Percentiles rank a stretch among this genome's conserved stretches.
Evolutionary conservation across 108 stramenopile genomes (phyloP).

Genomic region (Pelagomonas calceolata): DNA sequence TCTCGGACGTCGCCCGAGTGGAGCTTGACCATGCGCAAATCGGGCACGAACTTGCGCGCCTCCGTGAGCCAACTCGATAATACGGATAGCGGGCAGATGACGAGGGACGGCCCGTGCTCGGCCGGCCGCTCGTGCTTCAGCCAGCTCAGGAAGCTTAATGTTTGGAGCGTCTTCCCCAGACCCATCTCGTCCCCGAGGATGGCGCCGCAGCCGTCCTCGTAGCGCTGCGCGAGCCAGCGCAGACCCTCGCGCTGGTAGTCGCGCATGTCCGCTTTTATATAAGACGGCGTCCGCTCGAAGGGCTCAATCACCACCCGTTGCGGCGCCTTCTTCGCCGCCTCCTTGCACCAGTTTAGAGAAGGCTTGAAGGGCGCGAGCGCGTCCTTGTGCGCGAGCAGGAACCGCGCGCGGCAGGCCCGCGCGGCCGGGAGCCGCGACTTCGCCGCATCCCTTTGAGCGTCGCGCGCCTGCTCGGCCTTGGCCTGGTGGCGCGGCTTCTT

Average conservation of each 20-base stretch:
- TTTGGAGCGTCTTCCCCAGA: constrained; percentile 84
- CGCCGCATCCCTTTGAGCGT: too few species aligned
- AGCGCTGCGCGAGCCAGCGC: constrained; percentile 52
- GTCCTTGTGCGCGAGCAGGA: neutral
- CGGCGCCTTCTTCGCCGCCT: neutral
- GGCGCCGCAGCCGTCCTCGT: constrained; percentile 45
- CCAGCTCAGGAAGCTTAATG: constrained; percentile 66
- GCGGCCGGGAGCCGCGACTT: neutral
- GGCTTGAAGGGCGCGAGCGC: neutral
- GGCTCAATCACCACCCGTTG: neutral
- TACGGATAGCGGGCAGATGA: constrained; percentile 74
- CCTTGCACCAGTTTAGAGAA: neutral
- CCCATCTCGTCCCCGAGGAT: constrained; percentile 87
- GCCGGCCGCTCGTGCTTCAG: constrained; percentile 45
- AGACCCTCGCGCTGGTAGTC: constrained; percentile 92
- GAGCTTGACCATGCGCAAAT: constrained; percentile 54
- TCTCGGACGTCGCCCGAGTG: constrained; percentile 47
- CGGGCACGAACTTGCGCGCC: constrained; percentile 60
- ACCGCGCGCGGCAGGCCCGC: neutral
- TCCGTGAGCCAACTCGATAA: constrained; percentile 71
- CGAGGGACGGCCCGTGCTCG: constrained; percentile 59
- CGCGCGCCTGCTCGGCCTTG: too few species aligned
- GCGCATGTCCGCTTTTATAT: constrained; percentile 45
- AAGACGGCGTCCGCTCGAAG: neutral
- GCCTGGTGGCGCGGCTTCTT: too few species aligned